These are phyloP conservation scores for Salix dunnii DNA, from an alignment of 345 rosid genomes.

Conservation along the genomic window DNA sequence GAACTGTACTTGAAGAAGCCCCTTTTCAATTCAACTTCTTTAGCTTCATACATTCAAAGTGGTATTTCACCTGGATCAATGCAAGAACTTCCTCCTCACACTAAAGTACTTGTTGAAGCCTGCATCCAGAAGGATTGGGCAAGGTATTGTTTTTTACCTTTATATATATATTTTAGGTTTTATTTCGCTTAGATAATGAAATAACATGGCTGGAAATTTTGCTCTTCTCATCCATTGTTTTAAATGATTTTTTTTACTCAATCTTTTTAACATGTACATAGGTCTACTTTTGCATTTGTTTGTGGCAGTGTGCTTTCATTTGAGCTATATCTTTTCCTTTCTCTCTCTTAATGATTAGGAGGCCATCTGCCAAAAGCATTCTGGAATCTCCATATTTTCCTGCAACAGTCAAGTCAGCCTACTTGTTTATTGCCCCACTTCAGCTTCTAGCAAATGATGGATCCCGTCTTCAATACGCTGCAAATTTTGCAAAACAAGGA, in stretches of 20 bases:
- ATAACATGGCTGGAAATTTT: not conserved
- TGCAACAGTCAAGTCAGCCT: constrained; percentile 67
- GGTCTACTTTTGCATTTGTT: not conserved
- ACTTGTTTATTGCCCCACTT: constrained; percentile 80
- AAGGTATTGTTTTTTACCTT: constrained; percentile 40
- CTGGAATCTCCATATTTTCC: constrained; percentile 87
- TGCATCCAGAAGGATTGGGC: constrained; percentile 67
- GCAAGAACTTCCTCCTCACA: constrained; percentile 71
- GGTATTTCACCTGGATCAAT: constrained; percentile 54
- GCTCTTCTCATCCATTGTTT: not conserved
- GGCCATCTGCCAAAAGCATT: constrained; percentile 76
- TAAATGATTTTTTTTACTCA: constrained; percentile 6
- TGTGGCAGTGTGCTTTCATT: not conserved
- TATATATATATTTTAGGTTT: not conserved
- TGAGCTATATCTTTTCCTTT: constrained; percentile 15
- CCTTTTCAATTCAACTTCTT: constrained; percentile 64
- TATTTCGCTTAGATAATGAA: not conserved
- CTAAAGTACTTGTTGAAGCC: constrained; percentile 67
- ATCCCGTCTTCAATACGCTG: constrained; percentile 68
- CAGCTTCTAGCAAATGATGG: constrained; percentile 66
- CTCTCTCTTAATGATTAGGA: constrained; percentile 46
- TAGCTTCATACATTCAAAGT: constrained; percentile 44
- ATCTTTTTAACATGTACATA: not conserved
- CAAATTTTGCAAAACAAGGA: constrained; percentile 83
- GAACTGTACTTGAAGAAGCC: constrained; percentile 76